phyloP scores from a whole-genome alignment of 1,139 yeast species.

The Yamadazyma siamensis region DNA sequence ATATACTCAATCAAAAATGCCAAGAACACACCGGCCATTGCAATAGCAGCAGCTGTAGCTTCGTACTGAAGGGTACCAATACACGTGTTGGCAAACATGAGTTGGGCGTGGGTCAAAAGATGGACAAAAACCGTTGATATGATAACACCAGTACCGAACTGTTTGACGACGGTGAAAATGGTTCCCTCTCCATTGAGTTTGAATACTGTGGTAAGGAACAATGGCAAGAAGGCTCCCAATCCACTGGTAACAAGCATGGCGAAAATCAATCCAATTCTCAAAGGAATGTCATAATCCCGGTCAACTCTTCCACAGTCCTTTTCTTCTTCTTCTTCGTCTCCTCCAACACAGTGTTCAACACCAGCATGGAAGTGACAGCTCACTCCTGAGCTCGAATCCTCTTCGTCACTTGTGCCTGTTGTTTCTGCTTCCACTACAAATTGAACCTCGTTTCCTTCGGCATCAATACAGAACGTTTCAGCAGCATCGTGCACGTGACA shows the following conservation, averaged over 20 bases:
- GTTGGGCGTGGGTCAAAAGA: slow-evolving; percentile 15
- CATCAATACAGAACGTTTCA: slow-evolving; percentile 21
- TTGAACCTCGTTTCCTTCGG: slow-evolving; percentile 7
- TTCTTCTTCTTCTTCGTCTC: slow-evolving; percentile 2
- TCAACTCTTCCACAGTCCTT: slow-evolving; percentile 16
- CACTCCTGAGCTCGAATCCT: slow-evolving; percentile 13
- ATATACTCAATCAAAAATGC: slow-evolving; percentile 28
- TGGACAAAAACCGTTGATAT: slow-evolving; percentile 28
- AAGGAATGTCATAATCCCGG: slow-evolving; percentile 24
- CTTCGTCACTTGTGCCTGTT: slow-evolving; percentile 1
- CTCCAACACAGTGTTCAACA: slow-evolving; percentile 33
- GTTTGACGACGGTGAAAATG: slow-evolving; percentile 17
- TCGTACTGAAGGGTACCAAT: slow-evolving; percentile 20
- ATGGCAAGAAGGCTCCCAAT: slow-evolving; percentile 27
- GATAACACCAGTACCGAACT: slow-evolving; percentile 26
- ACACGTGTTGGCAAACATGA: slow-evolving; percentile 27
- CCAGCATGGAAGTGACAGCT: slow-evolving; percentile 40
- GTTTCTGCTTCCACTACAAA: slow-evolving; percentile 3
- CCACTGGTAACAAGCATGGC: slow-evolving; percentile 28
- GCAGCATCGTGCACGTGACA: slow-evolving; percentile 26
- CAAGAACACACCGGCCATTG: slow-evolving; percentile 30
- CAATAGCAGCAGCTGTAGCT: slow-evolving; percentile 28
- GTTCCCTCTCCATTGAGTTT: slow-evolving; percentile 19
- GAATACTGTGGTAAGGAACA: slow-evolving; percentile 15
- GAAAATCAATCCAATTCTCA: slow-evolving; percentile 28